Conservation (phyloP, 352 stramenopile genomes). For the Globisporangium canariense region DNA sequence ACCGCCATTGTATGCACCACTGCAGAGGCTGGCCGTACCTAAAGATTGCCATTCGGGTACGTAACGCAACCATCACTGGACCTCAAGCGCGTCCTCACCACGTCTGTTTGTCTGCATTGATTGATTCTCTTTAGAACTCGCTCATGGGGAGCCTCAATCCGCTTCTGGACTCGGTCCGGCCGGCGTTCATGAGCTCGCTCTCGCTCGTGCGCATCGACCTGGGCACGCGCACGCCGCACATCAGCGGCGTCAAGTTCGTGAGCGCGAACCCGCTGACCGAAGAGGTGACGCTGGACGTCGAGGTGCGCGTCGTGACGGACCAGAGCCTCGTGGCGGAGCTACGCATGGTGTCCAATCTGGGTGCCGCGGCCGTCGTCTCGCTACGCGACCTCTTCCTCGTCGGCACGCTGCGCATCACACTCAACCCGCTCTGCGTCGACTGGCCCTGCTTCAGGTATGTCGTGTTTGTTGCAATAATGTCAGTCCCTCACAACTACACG, state of each 20-base stretch:
- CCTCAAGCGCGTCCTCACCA: neutral
- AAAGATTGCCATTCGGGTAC: constrained; percentile 69
- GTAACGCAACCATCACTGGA: neutral
- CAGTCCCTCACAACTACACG: no score
- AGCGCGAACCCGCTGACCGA: constrained; percentile 48
- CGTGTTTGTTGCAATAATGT: no score
- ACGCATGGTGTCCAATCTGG: constrained; percentile 61
- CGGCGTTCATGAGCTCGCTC: constrained; percentile 65
- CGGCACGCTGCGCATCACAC: constrained; percentile 67
- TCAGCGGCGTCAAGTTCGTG: constrained; percentile 73
- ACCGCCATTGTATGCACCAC: neutral
- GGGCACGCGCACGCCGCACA: constrained; percentile 50
- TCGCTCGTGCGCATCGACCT: constrained; percentile 57
- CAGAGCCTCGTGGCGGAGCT: constrained; percentile 58
- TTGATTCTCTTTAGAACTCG: constrained; percentile 41
- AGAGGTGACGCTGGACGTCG: constrained; percentile 68
- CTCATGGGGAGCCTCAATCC: constrained; percentile 58
- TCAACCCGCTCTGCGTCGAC: constrained; percentile 55
- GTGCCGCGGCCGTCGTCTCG: constrained; percentile 51
- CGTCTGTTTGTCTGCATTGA: neutral
- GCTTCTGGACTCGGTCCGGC: constrained; percentile 52
- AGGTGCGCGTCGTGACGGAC: constrained; percentile 60
- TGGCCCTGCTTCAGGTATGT: constrained; percentile 68
- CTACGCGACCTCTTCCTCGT: constrained; percentile 67
- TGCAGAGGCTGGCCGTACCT: constrained; percentile 66